These are phyloP conservation scores for Naganishia vishniacii DNA, from an alignment of 768 basidiomycete species.

Conservation along the genomic window DNA sequence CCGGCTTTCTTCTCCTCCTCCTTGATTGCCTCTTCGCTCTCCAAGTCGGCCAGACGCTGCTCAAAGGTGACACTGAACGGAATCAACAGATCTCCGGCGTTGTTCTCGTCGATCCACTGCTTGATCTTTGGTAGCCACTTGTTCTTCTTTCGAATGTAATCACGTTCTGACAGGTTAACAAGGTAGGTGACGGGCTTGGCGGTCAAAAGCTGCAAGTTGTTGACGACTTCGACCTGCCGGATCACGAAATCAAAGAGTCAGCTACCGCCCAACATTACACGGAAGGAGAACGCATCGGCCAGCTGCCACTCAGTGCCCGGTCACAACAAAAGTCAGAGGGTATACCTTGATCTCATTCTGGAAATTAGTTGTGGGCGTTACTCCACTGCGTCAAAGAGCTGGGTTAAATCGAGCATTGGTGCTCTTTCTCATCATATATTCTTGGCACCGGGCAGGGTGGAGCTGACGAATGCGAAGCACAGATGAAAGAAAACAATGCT, in stretches of 20 bases:
- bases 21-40: slow-evolving; percentile 55
- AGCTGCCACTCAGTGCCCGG: slow-evolving; percentile 1
- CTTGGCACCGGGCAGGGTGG: slow-evolving; percentile 2
- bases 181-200: slow-evolving; percentile 97
- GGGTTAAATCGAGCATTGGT: slow-evolving; percentile 72
- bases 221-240: slow-evolving; percentile 46
- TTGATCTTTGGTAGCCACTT: slow-evolving; percentile 99
- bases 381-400: slow-evolving; percentile 89
- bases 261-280: background rate
- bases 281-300: background rate
- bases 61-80: slow-evolving; percentile 96
- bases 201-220: slow-evolving; percentile 72
- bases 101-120: slow-evolving; percentile 92
- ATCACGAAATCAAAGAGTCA: background rate
- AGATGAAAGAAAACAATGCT: slow-evolving; percentile 38
- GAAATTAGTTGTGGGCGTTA: slow-evolving; percentile 67
- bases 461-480: background rate
- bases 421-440: slow-evolving; percentile 71
- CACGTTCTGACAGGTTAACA: slow-evolving; percentile 90
- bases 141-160: slow-evolving; percentile 96
- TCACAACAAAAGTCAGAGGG: slow-evolving; percentile 37
- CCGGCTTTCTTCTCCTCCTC: slow-evolving; percentile 73
- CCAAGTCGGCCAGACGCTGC: slow-evolving; percentile 74
- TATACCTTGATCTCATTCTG: slow-evolving; percentile 57
- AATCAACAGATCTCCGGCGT: slow-evolving; percentile 90